These are phyloP conservation scores for Beauveria varroae DNA, from an alignment of 2,329 filamentous ascomycete species.

Conservation along the genomic window DNA sequence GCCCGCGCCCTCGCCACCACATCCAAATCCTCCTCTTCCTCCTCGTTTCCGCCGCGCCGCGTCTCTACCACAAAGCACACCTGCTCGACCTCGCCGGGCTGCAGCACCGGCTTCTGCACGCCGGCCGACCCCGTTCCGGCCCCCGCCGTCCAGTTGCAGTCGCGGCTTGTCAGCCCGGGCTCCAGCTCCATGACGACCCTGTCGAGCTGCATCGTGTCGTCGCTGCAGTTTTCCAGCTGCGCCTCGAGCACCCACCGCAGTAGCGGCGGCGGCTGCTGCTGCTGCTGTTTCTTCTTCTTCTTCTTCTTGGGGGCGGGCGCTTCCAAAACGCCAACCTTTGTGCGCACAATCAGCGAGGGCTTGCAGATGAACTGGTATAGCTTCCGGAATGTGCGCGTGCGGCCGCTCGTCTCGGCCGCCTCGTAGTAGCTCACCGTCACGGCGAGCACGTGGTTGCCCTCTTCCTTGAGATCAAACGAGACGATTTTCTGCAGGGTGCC, in stretches of 20 bases:
- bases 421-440: slow-evolving; percentile 95
- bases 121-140: slow-evolving; percentile 16
- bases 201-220: slow-evolving; percentile 74
- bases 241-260: slow-evolving; percentile 74
- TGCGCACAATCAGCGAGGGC: slow-evolving; percentile 80
- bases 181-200: slow-evolving; percentile 49
- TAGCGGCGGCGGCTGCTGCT: not conserved
- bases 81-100: slow-evolving; percentile 58
- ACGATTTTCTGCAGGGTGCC: slow-evolving; percentile 75
- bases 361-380: slow-evolving; percentile 96
- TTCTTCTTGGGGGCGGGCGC: not conserved
- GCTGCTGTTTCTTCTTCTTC: not conserved
- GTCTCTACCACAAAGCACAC: slow-evolving; percentile 54
- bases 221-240: slow-evolving; percentile 90
- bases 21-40: slow-evolving; percentile 21
- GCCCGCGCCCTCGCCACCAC: slow-evolving; percentile 28
- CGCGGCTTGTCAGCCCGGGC: slow-evolving; percentile 40
- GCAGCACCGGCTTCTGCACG: slow-evolving; percentile 45
- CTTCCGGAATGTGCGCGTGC: slow-evolving; percentile 83
- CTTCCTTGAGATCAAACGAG: slow-evolving; percentile 82
- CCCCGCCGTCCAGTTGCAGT: slow-evolving; percentile 49
- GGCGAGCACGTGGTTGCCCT: slow-evolving; percentile 86
- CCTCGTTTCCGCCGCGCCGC: not conserved
- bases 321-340: slow-evolving; percentile 65
- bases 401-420: slow-evolving; percentile 60